phyloP scores from a whole-genome alignment of 2,329 filamentous ascomycete genomes.

The Elsinoe arachidis region DNA sequence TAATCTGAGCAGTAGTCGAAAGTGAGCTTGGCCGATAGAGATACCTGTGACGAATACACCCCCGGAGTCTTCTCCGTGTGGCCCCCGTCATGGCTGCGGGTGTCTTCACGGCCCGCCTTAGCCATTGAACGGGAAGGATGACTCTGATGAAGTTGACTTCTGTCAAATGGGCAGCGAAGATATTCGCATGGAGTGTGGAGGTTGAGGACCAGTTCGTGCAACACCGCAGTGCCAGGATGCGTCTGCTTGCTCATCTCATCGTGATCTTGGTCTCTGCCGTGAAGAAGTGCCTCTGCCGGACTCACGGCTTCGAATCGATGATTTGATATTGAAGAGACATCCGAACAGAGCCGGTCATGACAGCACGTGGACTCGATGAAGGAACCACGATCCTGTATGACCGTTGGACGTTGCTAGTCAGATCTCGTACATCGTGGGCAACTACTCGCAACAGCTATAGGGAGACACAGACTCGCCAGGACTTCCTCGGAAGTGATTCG shows the following conservation, averaged over 20 bases:
- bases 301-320: not conserved
- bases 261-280: not conserved
- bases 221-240: not conserved
- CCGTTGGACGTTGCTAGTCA: not conserved
- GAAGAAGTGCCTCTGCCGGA: not conserved
- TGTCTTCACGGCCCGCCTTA: too few relatives aligned
- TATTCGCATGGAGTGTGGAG: too few relatives aligned
- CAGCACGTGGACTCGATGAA: not conserved
- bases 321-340: not conserved
- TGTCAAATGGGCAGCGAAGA: too few relatives aligned
- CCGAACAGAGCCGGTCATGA: not conserved
- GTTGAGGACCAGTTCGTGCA: too few relatives aligned
- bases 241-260: not conserved
- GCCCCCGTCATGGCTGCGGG: too few relatives aligned
- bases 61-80: too few relatives aligned
- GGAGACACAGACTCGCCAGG: not conserved
- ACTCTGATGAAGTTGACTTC: too few relatives aligned
- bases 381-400: not conserved
- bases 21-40: too few relatives aligned
- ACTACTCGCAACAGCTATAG: not conserved
- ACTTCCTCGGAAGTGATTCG: not conserved
- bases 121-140: too few relatives aligned
- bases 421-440: not conserved
- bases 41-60: too few relatives aligned
- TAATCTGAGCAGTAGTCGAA: too few relatives aligned